These are phyloP conservation scores for Tagetes patula DNA, from an alignment of 129 eudicot species.

Conservation along the genomic window DNA sequence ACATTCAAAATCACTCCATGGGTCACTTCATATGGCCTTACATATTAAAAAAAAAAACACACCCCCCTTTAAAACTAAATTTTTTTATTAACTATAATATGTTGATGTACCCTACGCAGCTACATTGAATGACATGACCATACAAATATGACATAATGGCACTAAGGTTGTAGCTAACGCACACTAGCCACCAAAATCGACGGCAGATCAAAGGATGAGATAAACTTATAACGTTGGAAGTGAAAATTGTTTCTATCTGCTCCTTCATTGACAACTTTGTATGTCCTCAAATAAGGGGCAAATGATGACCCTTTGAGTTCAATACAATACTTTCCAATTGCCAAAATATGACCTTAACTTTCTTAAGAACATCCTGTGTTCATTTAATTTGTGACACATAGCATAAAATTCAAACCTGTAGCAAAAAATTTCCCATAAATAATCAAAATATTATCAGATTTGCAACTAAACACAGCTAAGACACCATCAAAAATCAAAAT, in stretches of 20 bases:
- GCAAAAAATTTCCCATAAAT: background rate
- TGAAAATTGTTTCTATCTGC: background rate
- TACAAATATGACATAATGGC: background rate
- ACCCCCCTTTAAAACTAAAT: background rate
- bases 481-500: background rate
- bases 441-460: background rate
- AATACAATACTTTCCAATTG: slow-evolving; percentile 1
- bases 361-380: background rate
- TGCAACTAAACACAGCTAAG: slow-evolving; percentile 1
- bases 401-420: background rate
- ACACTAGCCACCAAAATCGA: background rate
- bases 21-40: background rate
- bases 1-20: background rate
- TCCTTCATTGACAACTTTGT: background rate
- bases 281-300: background rate
- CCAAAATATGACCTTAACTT: background rate
- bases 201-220: background rate
- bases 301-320: background rate
- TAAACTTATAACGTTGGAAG: background rate
- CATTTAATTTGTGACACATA: background rate
- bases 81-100: background rate
- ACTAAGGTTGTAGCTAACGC: background rate
- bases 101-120: background rate
- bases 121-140: background rate
- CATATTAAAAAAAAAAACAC: background rate